A percentile compares a stretch with the other conserved stretches of the same genome.
Conservation (phyloP, 306 rosid species). For the Neltuma alba region DNA sequence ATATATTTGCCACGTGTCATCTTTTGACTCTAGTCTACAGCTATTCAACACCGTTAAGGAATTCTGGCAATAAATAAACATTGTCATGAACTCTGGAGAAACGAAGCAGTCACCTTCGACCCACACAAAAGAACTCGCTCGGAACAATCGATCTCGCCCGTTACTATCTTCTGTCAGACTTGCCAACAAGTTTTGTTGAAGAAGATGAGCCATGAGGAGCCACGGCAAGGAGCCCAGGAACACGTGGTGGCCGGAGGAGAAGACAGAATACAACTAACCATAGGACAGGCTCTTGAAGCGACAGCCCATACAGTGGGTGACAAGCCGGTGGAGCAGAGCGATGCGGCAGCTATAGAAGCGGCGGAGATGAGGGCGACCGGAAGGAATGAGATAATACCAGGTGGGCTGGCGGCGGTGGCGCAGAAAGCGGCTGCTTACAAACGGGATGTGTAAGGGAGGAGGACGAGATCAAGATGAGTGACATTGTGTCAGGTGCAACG, state of each 20-base stretch:
- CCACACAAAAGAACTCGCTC: neutral
- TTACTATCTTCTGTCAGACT: neutral
- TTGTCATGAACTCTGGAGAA: too few relatives aligned
- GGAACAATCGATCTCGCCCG: neutral
- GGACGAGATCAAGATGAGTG: slow-evolving; percentile 62
- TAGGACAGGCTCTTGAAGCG: slow-evolving; percentile 87
- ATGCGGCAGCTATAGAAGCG: slow-evolving; percentile 71
- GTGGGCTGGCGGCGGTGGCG: slow-evolving; percentile 63
- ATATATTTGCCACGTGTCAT: neutral
- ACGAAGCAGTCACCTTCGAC: neutral
- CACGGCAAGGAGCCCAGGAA: slow-evolving; percentile 16
- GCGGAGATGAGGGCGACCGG: slow-evolving; percentile 74
- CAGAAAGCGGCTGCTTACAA: slow-evolving; percentile 67
- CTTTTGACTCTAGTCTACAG: neutral
- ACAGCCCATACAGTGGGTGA: slow-evolving; percentile 51
- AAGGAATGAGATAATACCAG: slow-evolving; percentile 42
- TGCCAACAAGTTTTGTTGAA: neutral
- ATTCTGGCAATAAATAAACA: too few relatives aligned
- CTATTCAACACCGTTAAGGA: neutral
- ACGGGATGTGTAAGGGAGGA: slow-evolving; percentile 31
- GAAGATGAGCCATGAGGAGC: slow-evolving; percentile 69
- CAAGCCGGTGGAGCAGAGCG: slow-evolving; percentile 60
- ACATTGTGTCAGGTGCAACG: slow-evolving; percentile 55
- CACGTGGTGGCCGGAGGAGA: neutral
- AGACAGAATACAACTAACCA: slow-evolving; percentile 46